A percentile compares a stretch with the other conserved stretches of the same genome.
Evolutionary conservation across 495 filamentous ascomycete genomes (phyloP).

Genomic region (Clavariopsis aquatica): DNA sequence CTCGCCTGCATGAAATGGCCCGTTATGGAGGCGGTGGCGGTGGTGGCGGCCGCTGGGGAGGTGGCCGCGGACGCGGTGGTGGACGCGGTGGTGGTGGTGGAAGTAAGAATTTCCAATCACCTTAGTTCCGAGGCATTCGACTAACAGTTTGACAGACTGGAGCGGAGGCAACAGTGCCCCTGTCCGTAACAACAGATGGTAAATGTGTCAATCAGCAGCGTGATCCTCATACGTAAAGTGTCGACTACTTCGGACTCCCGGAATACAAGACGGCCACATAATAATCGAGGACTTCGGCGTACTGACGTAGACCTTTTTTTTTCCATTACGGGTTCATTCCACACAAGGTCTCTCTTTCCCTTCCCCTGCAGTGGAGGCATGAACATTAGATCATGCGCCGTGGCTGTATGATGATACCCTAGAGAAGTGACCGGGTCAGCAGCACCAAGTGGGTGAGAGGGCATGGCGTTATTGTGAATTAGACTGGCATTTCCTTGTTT

Average conservation of each 20-base stretch:
- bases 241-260: conserved; percentile 1
- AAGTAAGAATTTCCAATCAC: not conserved
- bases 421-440: not conserved
- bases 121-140: not conserved
- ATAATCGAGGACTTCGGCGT: conserved; percentile 23
- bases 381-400: conserved; percentile 9
- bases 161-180: conserved; percentile 45
- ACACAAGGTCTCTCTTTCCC: conserved; percentile 4
- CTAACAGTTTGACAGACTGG: conserved; percentile 29
- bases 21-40: conserved; percentile 84
- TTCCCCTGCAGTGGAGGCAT: not conserved
- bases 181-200: conserved; percentile 46
- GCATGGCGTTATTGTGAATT: not conserved
- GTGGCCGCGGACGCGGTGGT: conserved; percentile 66
- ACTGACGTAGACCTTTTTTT: conserved; percentile 29
- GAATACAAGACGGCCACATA: conserved; percentile 2
- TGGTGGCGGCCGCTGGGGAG: conserved; percentile 42
- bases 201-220: conserved; percentile 1
- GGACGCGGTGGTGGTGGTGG: conserved; percentile 58
- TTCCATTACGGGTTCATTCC: not conserved
- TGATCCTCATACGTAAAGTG: not conserved
- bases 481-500: conserved; percentile 23
- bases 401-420: conserved; percentile 22
- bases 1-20: conserved; percentile 91
- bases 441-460: not conserved